Evolutionary conservation across 1,284 basidiomycete species (phyloP).

Genomic region (Marasmius oreades): DNA sequence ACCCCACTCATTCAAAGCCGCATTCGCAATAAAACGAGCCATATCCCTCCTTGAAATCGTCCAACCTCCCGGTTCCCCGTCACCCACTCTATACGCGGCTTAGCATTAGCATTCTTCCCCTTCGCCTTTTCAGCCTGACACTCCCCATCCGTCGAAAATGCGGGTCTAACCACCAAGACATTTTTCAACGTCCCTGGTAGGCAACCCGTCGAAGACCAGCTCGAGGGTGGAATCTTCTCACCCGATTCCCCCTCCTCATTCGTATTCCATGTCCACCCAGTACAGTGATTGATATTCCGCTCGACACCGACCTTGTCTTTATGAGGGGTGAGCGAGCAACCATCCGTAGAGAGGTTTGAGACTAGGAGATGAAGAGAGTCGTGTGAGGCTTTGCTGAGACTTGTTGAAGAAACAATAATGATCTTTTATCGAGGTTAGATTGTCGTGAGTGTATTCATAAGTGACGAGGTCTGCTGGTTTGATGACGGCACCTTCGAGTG

Average conservation of each 20-base stretch:
- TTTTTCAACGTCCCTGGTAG: slow-evolving; percentile 43
- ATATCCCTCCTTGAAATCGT: slow-evolving; percentile 62
- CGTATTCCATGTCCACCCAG: slow-evolving; percentile 39
- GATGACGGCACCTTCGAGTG: slow-evolving; percentile 41
- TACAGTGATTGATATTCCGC: slow-evolving; percentile 32
- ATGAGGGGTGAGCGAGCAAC: slow-evolving; percentile 34
- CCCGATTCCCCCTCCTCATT: slow-evolving; percentile 33
- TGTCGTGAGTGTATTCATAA: slow-evolving; percentile 43
- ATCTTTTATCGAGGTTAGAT: slow-evolving; percentile 43
- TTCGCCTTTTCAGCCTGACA: slow-evolving; percentile 40
- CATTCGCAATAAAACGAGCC: slow-evolving; percentile 60
- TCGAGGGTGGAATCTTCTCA: slow-evolving; percentile 34
- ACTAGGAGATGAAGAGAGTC: slow-evolving; percentile 39
- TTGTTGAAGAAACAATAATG: slow-evolving; percentile 49
- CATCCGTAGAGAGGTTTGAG: slow-evolving; percentile 41
- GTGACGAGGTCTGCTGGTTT: slow-evolving; percentile 50
- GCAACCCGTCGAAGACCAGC: slow-evolving; percentile 37
- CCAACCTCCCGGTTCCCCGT: slow-evolving; percentile 39
- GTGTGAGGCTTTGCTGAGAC: slow-evolving; percentile 44
- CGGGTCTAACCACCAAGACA: slow-evolving; percentile 52
- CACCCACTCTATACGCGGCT: slow-evolving; percentile 30
- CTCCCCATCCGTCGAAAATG: slow-evolving; percentile 54
- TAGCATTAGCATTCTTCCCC: slow-evolving; percentile 14
- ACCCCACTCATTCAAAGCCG: slow-evolving; percentile 43
- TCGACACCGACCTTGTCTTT: slow-evolving; percentile 48